A percentile compares a stretch with the other conserved stretches of the same genome.
phyloP scores from a whole-genome alignment of 139 green algal genomes.

The Chlorella sp. region DNA sequence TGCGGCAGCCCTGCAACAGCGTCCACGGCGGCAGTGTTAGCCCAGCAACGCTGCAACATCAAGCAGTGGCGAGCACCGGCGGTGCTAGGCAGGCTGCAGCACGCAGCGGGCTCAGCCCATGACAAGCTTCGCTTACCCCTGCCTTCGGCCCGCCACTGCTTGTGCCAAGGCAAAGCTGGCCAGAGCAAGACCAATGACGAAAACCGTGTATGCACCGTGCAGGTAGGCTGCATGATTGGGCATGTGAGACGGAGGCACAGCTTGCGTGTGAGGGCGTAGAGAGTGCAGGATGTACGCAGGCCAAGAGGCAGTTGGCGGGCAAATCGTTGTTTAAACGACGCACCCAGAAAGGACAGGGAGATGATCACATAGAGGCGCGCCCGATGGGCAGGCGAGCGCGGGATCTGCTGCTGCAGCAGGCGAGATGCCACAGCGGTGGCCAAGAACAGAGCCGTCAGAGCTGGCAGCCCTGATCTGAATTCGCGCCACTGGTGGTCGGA shows the following conservation, averaged over 20 bases:
- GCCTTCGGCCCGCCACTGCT: background rate
- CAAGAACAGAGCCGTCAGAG: conserved; percentile 45
- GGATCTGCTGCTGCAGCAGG: conserved; percentile 9
- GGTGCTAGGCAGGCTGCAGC: too few species aligned
- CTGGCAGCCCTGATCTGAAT: conserved; percentile 62
- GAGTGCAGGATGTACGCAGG: background rate
- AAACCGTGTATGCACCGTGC: conserved; percentile 57
- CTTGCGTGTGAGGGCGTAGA: background rate
- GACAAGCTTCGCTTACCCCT: conserved; percentile 32
- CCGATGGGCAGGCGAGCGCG: too few species aligned
- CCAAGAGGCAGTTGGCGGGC: background rate
- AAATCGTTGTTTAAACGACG: background rate
- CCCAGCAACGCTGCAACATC: too few species aligned
- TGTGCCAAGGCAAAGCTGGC: conserved; percentile 48
- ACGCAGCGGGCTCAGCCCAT: too few species aligned
- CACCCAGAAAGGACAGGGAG: conserved; percentile 37
- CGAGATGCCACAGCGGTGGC: conserved; percentile 50
- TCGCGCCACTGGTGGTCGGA: conserved; percentile 86
- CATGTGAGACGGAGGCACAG: background rate
- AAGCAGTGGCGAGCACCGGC: too few species aligned
- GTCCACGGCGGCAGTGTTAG: too few species aligned
- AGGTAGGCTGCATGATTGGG: conserved; percentile 49
- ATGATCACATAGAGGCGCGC: conserved; percentile 13
- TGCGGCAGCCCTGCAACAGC: conserved; percentile 39
- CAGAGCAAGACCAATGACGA: conserved; percentile 42